These are phyloP conservation scores for Neurospora pannonica DNA, from an alignment of 495 filamentous ascomycete genomes.

Conservation along the genomic window DNA sequence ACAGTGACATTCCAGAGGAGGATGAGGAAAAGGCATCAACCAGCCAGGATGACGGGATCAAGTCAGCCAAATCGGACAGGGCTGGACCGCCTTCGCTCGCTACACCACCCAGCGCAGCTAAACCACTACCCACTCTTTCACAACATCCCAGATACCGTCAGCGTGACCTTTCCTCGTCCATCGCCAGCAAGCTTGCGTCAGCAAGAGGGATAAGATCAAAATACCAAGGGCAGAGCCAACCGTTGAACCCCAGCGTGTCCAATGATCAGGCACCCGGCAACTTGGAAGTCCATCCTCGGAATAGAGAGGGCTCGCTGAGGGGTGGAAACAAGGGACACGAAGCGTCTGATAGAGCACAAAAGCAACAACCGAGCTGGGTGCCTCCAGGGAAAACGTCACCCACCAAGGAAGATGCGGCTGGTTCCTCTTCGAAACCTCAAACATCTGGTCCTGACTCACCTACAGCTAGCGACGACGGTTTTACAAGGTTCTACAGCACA, in stretches of 20 bases:
- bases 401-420: slow-evolving; percentile 15
- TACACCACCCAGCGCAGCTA: slow-evolving; percentile 21
- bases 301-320: slow-evolving; percentile 29
- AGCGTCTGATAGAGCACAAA: slow-evolving; percentile 21
- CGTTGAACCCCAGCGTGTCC: slow-evolving; percentile 58
- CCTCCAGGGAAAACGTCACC: slow-evolving; percentile 23
- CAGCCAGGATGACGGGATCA: slow-evolving; percentile 6
- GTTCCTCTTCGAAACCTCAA: slow-evolving; percentile 13
- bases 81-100: slow-evolving; percentile 7
- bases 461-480: slow-evolving; percentile 58
- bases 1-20: slow-evolving; percentile 25
- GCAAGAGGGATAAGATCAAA: slow-evolving; percentile 76
- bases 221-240: slow-evolving; percentile 43
- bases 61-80: slow-evolving; percentile 11
- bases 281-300: slow-evolving; percentile 46
- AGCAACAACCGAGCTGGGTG: slow-evolving; percentile 29
- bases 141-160: slow-evolving; percentile 42
- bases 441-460: background rate
- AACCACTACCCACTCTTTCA: slow-evolving; percentile 37
- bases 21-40: slow-evolving; percentile 28
- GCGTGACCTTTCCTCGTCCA: slow-evolving; percentile 69
- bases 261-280: slow-evolving; percentile 68
- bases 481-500: slow-evolving; percentile 80
- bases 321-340: slow-evolving; percentile 32
- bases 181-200: slow-evolving; percentile 83